These are phyloP conservation scores for Straminergon stramineum DNA, from an alignment of 225 moss, liverwort and hornwort genomes.

Conservation along the genomic window DNA sequence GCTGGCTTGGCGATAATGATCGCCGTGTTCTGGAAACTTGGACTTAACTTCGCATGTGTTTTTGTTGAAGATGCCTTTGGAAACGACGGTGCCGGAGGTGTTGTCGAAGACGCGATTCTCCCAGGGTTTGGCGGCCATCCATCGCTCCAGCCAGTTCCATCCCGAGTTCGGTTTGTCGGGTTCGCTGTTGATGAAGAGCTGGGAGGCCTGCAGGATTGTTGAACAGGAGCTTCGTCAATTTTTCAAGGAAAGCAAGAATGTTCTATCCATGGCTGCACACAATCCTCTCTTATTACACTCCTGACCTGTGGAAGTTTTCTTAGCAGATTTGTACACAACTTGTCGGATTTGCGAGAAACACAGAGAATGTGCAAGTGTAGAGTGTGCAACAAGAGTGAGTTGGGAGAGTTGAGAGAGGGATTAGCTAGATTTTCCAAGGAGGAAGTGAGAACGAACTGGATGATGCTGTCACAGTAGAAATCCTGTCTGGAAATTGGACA, in stretches of 20 bases:
- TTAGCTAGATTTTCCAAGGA: not conserved
- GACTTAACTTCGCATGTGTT: not conserved
- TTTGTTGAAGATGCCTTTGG: conserved; percentile 21
- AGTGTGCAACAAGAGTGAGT: not conserved
- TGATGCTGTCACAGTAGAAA: not conserved
- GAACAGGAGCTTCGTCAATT: not conserved
- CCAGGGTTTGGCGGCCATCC: conserved; percentile 99
- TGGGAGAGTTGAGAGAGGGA: not conserved
- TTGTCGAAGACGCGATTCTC: conserved; percentile 83
- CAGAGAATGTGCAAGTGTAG: not conserved
- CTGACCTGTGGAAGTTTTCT: not conserved
- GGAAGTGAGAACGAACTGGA: not conserved
- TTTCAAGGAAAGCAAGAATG: not conserved
- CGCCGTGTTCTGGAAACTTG: conserved; percentile 30
- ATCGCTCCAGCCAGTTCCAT: conserved; percentile 99
- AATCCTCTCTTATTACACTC: not conserved
- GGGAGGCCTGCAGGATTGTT: conserved; percentile 42
- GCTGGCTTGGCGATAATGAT: conserved; percentile 44
- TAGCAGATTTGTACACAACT: not conserved
- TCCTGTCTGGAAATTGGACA: not conserved
- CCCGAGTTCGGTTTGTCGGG: conserved; percentile 98
- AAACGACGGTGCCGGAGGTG: not conserved
- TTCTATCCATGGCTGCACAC: not conserved
- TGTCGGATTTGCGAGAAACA: not conserved
- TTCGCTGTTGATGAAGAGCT: conserved; percentile 89